These are phyloP conservation scores for Trichoderma sp. DNA, from an alignment of 2,329 filamentous ascomycete genomes.

Conservation along the genomic window DNA sequence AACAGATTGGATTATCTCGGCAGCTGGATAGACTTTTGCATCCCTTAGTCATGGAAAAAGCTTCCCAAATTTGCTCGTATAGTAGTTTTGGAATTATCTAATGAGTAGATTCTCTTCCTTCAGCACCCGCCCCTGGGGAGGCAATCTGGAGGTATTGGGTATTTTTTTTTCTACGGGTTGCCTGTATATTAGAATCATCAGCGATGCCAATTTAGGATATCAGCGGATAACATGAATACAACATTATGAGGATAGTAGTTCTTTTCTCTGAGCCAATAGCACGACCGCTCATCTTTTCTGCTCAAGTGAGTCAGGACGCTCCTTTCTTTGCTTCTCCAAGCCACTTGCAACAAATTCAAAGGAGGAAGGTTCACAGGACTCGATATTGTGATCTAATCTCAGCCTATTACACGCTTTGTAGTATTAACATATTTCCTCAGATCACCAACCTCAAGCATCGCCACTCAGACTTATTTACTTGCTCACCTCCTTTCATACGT, in stretches of 20 bases:
- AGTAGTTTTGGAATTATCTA: too few relatives aligned
- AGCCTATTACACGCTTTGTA: neutral
- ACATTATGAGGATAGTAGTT: neutral
- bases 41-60: slow-evolving; percentile 45
- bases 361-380: neutral
- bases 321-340: neutral
- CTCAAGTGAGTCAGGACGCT: neutral
- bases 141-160: neutral
- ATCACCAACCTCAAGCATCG: neutral
- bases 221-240: neutral
- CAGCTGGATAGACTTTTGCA: slow-evolving; percentile 85
- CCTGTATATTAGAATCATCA: slow-evolving; percentile 5
- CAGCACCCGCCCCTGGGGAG: neutral
- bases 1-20: slow-evolving; percentile 76
- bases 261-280: neutral
- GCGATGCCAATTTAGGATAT: neutral
- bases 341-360: neutral
- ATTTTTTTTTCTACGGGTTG: neutral
- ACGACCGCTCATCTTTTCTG: neutral
- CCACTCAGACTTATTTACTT: neutral
- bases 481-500: neutral
- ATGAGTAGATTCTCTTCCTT: neutral
- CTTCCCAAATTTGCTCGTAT: neutral
- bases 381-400: neutral
- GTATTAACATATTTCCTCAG: neutral